Evolutionary conservation across 2,329 filamentous ascomycete genomes (phyloP), one percentile per base, ranked within the genome.

Genomic region (Pseudogymnoascus sp.): DNA sequence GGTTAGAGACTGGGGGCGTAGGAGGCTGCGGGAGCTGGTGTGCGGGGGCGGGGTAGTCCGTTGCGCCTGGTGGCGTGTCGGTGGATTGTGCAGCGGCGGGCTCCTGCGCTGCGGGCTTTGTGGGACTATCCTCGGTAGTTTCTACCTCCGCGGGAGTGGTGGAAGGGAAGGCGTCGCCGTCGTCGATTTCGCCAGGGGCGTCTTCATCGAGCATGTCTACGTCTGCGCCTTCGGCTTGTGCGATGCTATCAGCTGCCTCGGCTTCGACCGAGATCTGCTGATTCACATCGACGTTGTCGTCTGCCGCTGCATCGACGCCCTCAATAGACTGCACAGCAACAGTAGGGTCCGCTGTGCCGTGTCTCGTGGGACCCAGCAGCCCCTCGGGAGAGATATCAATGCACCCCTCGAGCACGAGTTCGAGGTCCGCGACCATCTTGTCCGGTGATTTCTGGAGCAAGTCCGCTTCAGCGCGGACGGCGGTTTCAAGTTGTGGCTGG

Each of bases 401-500:
- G 79, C 74, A 74, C 68, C 67, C 80, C 63, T 91, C 87, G 6
- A 94, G 76, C 65, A 93, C 81, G 57, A 78, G 77, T 67, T 94
- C 89, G 6, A 97, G 77, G 68, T 94, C 88, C 65, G 84, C 84
- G 38, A 90, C 77, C 61, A 92, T 81, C 57, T 81, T 81, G 59
- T 91, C 88, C 50, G 85, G 83, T 0, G 88, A 79, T 67, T 86
- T 87, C 59, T 86, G 82, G 58, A 81, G 86, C 41, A 96, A 80
- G 63, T 94, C 89, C n/a, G 89, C 86, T 72, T 97, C 93, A 60
- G 90, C 89, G 60, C 81, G 82, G 54, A 91, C 75, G 0, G 91
- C 91, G 60, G 83, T 81, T 71, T 96, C 89, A 2, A 96, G 78
- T 47, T 85, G 81, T 12, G 89, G 85, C 71, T 95, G 90, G 32